Conservation (phyloP, 805 yeast species). For the Ogataea naganishii region DNA sequence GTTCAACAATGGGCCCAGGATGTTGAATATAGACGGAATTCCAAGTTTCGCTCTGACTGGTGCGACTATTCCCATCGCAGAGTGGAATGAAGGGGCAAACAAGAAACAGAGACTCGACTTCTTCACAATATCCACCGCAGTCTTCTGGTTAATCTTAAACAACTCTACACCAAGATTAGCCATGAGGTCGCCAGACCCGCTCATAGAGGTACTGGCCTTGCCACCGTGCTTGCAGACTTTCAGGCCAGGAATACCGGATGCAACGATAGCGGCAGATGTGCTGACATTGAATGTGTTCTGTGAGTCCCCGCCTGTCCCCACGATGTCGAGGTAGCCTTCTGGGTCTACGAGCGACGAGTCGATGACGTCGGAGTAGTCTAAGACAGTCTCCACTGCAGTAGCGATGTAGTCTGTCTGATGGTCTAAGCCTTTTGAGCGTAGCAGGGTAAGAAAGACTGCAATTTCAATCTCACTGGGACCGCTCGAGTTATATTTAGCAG, state of each 20-base stretch:
- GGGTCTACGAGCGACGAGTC: conserved; percentile 32
- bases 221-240: conserved; percentile 94
- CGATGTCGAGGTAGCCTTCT: conserved; percentile 71
- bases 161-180: conserved; percentile 77
- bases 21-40: conserved; percentile 88
- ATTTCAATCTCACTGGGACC: conserved; percentile 60
- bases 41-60: conserved; percentile 70
- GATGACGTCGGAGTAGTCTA: conserved; percentile 55
- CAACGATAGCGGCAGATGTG: conserved; percentile 89
- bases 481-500: too few relatives aligned
- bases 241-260: conserved; percentile 71
- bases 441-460: conserved; percentile 71
- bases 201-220: conserved; percentile 85
- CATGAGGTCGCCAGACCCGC: conserved; percentile 92
- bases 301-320: conserved; percentile 99
- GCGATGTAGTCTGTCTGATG: conserved; percentile 77
- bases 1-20: conserved; percentile 88
- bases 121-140: conserved; percentile 52
- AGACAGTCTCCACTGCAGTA: conserved; percentile 71
- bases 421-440: conserved; percentile 68
- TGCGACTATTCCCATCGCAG: conserved; percentile 82
- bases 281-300: conserved; percentile 95
- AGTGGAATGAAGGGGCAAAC: conserved; percentile 92
- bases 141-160: conserved; percentile 50
- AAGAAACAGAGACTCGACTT: conserved; percentile 54